Evolutionary conservation across 768 basidiomycete genomes (phyloP).

Genomic region (Leccinum boreale): DNA sequence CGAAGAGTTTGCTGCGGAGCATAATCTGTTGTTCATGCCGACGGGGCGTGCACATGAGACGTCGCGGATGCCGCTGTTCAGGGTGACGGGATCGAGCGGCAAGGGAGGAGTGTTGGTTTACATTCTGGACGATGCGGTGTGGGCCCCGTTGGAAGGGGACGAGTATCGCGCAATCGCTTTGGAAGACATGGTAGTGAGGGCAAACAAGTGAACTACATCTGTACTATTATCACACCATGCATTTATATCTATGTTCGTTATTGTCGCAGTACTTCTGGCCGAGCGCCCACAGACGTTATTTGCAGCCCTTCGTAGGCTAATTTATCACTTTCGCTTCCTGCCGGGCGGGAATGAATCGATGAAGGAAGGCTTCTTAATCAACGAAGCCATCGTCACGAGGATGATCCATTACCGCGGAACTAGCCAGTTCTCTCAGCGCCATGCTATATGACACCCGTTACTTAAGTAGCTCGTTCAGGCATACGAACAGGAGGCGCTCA

Average conservation of each 20-base stretch:
- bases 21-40: conserved; percentile 88
- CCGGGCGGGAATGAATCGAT: no score
- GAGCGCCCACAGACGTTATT: no score
- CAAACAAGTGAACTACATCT: conserved; percentile 33
- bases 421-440: no score
- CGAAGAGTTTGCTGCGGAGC: conserved; percentile 81
- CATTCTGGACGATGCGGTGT: conserved; percentile 90
- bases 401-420: no score
- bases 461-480: no score
- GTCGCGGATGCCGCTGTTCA: conserved; percentile 88
- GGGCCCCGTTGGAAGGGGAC: conserved; percentile 64
- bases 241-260: not conserved
- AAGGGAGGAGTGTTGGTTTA: conserved; percentile 87
- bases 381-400: no score
- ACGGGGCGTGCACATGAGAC: conserved; percentile 79
- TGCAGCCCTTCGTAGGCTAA: no score
- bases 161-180: conserved; percentile 75
- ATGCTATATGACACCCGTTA: no score
- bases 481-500: not conserved
- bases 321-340: no score
- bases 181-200: conserved; percentile 83
- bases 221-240: not conserved
- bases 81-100: conserved; percentile 79
- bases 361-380: no score
- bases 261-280: not conserved